A percentile compares a stretch with the other conserved stretches of the same genome.
Conservation (phyloP, 176 grass and related monocot species). For the Microstegium vimineum region DNA sequence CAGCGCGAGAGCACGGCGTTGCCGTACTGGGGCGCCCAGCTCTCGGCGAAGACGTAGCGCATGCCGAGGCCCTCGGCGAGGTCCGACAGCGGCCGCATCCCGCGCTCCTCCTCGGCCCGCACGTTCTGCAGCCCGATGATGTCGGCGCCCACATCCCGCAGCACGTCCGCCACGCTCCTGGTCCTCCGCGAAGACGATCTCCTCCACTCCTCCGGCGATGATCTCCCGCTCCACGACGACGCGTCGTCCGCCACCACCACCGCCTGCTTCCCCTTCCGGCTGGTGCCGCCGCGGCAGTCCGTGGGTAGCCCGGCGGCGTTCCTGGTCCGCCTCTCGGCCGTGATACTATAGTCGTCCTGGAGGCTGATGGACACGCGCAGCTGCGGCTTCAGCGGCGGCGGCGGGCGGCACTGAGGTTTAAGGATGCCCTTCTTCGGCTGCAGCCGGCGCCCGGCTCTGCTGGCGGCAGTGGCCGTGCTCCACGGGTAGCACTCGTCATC, state of each 20-base stretch:
- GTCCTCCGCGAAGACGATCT: conserved; percentile 31
- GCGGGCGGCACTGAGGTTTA: conserved; percentile 39
- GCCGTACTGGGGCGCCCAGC: conserved; percentile 96
- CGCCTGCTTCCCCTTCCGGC: conserved; percentile 42
- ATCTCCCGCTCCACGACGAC: neutral
- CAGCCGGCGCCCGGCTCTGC: neutral
- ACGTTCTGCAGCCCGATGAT: conserved; percentile 90
- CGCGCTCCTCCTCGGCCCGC: conserved; percentile 72
- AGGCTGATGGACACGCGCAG: conserved; percentile 66
- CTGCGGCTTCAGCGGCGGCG: conserved; percentile 13
- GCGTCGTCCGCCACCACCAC: neutral
- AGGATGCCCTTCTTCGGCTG: conserved; percentile 46
- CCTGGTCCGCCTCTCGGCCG: neutral
- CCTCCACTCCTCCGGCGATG: conserved; percentile 34
- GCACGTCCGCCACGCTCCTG: conserved; percentile 72
- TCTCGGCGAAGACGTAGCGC: conserved; percentile 91
- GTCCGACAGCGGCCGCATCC: conserved; percentile 80
- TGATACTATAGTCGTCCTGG: conserved; percentile 58
- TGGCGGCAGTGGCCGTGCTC: neutral
- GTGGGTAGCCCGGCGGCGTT: too few species aligned
- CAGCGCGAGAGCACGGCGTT: conserved; percentile 87
- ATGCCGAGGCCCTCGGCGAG: conserved; percentile 77
- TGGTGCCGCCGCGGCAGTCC: too few species aligned
- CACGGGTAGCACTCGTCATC: neutral
- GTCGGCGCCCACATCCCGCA: conserved; percentile 71